phyloP scores from a whole-genome alignment of 2,329 filamentous ascomycete genomes.

The Aspergillus pseudoglaucus region DNA sequence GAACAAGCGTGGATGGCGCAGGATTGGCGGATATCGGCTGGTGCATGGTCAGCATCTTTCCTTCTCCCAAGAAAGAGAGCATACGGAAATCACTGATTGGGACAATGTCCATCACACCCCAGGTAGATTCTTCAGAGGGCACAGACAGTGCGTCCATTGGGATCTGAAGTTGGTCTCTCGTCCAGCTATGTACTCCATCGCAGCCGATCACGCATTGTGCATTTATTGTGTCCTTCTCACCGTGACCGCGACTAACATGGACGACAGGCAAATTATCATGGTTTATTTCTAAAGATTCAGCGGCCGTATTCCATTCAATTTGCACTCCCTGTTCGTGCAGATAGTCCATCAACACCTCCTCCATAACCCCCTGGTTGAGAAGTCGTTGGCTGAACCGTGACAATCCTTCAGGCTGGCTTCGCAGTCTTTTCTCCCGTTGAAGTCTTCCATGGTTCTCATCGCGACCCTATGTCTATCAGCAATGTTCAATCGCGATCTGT shows the following conservation, averaged over 20 bases:
- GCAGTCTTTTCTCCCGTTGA: conserved; percentile 39
- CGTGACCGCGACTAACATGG: conserved; percentile 40
- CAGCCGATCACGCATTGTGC: conserved; percentile 62
- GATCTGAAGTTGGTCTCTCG: conserved; percentile 51
- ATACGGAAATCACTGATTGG: conserved; percentile 50
- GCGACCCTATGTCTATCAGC: background rate
- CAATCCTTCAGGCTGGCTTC: background rate
- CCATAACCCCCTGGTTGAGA: conserved; percentile 10
- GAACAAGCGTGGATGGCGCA: conserved; percentile 53
- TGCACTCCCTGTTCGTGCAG: background rate
- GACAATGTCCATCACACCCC: conserved; percentile 47
- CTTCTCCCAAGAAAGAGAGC: background rate
- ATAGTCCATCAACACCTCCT: conserved; percentile 9
- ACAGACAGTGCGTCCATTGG: conserved; percentile 47
- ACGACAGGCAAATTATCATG: conserved; percentile 52
- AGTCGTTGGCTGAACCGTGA: conserved; percentile 8
- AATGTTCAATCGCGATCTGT: background rate
- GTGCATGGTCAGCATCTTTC: background rate
- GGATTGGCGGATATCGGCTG: conserved; percentile 43
- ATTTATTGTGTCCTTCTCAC: conserved; percentile 37
- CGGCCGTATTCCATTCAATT: conserved; percentile 5
- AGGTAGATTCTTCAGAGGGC: conserved; percentile 37
- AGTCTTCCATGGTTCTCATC: conserved; percentile 61
- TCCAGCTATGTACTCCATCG: conserved; percentile 64
- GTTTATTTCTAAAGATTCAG: conserved; percentile 35